Conservation (phyloP, 2,329 filamentous ascomycete species). For the Aspergillus ibericus region DNA sequence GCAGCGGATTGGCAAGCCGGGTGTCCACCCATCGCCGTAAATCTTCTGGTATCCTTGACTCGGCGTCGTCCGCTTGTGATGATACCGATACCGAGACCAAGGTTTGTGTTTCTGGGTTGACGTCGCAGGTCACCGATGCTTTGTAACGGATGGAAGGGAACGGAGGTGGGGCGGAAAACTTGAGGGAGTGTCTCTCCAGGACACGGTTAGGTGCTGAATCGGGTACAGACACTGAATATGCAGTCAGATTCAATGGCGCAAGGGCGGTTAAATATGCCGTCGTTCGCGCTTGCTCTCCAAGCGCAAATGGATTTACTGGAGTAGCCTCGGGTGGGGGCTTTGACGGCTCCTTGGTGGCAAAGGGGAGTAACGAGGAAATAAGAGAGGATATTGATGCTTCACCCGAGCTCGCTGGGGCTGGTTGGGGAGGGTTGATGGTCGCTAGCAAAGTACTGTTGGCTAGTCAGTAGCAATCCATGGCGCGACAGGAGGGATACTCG, state of each 20-base stretch:
- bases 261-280: constrained; percentile 71
- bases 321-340: constrained; percentile 38
- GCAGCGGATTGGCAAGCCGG: constrained; percentile 36
- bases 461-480: constrained; percentile 17
- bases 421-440: constrained; percentile 28
- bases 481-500: constrained; percentile 21
- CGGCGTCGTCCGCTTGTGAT: constrained; percentile 14
- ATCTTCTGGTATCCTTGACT: constrained; percentile 28
- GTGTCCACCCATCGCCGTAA: constrained; percentile 38
- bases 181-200: constrained; percentile 37
- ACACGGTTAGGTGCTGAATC: constrained; percentile 20
- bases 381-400: constrained; percentile 35
- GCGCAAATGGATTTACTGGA: constrained; percentile 65
- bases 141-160: constrained; percentile 37
- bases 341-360: constrained; percentile 31
- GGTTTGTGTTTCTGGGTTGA: constrained; percentile 36
- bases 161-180: constrained; percentile 36
- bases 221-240: constrained; percentile 29
- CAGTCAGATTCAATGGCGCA: constrained; percentile 61
- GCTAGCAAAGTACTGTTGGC: constrained; percentile 33
- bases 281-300: constrained; percentile 55
- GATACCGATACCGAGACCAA: constrained; percentile 35
- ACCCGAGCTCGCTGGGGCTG: constrained; percentile 23
- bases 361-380: constrained; percentile 44
- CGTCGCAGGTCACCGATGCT: constrained; percentile 36